Conservation (phyloP, 2,329 filamentous ascomycete genomes). For the Aureobasidium sp. region DNA sequence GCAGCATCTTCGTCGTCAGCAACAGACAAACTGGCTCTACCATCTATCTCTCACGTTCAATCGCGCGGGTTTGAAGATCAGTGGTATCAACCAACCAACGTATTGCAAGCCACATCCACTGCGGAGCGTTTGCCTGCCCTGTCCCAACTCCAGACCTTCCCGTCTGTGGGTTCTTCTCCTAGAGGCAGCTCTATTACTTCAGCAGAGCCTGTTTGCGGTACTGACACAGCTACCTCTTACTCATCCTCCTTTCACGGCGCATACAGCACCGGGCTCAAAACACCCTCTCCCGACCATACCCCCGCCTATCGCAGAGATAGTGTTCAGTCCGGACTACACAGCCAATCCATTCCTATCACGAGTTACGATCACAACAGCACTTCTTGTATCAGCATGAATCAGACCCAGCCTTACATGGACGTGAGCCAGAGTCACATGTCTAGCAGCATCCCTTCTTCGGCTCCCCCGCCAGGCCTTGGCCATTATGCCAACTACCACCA, state of each 20-base stretch:
- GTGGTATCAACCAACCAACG: conserved; percentile 43
- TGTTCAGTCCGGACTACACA: conserved; percentile 16
- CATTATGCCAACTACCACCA: conserved; percentile 65
- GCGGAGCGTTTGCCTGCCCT: conserved; percentile 66
- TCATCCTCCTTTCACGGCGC: conserved; percentile 48
- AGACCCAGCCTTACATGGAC: conserved; percentile 75
- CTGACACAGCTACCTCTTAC: conserved; percentile 32
- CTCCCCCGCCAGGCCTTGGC: conserved; percentile 60
- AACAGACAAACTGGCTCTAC: conserved; percentile 88
- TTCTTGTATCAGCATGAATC: conserved; percentile 64
- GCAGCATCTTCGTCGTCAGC: conserved; percentile 14
- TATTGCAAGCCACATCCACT: conserved; percentile 51
- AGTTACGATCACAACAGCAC: conserved; percentile 21
- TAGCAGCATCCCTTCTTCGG: conserved; percentile 12
- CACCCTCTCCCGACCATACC: conserved; percentile 64
- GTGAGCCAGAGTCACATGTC: conserved; percentile 25
- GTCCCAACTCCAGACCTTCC: conserved; percentile 60
- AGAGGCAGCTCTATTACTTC: conserved; percentile 64
- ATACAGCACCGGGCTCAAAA: conserved; percentile 56
- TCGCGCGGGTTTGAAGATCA: conserved; percentile 68
- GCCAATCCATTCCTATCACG: conserved; percentile 14
- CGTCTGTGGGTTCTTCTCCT: conserved; percentile 66
- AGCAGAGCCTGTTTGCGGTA: conserved; percentile 33
- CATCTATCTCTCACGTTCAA: conserved; percentile 76
- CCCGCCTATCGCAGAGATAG: conserved; percentile 29